Base-by-base conservation (phyloP, 1,284 basidiomycete species). In the Ceratobasidium sp. region DNA sequence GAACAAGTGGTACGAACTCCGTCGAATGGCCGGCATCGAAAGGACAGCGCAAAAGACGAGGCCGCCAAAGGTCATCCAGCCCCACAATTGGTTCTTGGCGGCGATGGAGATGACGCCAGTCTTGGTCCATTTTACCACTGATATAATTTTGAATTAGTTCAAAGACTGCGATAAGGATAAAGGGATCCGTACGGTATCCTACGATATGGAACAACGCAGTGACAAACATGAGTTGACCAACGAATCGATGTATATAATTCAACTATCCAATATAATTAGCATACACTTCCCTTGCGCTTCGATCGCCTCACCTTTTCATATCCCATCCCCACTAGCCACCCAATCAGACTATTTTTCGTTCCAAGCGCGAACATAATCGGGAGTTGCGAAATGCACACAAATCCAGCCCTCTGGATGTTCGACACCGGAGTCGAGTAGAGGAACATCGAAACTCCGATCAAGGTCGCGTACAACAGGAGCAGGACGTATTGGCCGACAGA, bases 161-260 rank as follows among this genome's bases (percentile, higher is more conserved):
- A 33, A 33, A 33, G 33, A 33, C 33, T 33, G 33, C 33, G 33
- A 33, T 33, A 33, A 33, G 33, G 4, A 33, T 33, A 33, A 33
- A 33, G 33, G 33, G 33, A 33, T 1, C 4, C 33, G 1, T 53
- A 79, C 78, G 70, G 46, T 79, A 81, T 20, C 79, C 79, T 12
- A 81, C 76, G 6, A 80, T 69, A 67, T 81, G 80, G 73, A 77
- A 81, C 15, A 81, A 67, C 6, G 73, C 46, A 44, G 80, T 68
- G 60, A 81, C 28, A 44, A 81, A 81, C 66, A 81, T 80, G 46
- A 77, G 33, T 51, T 77, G 61, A 13, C 80, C 80, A 28, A 81
- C 76, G 67, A 77, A 81, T 26, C 80, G 79, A 56, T 81, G 80
- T 33, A 81, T 70, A 46, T 75, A 79, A 58, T 81, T 80, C 64